Evolutionary conservation across 2,329 filamentous ascomycete genomes (phyloP).

Genomic region (Sporothrix sp.): DNA sequence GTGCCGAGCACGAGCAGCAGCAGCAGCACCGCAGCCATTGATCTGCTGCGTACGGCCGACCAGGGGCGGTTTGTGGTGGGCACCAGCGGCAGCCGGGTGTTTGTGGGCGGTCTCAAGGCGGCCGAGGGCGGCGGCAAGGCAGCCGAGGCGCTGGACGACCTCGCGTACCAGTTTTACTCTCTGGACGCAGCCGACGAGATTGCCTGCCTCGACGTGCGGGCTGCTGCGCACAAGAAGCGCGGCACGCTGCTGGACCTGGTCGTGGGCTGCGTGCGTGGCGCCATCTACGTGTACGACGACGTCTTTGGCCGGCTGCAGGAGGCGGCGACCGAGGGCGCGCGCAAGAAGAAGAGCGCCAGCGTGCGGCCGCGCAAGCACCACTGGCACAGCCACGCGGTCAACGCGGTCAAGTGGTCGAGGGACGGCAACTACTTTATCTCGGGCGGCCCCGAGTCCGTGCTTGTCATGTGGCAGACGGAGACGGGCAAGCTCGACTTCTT

Average conservation of each 20-base stretch:
- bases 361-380: slow-evolving; percentile 61
- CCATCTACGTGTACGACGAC: slow-evolving; percentile 74
- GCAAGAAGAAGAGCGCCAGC: slow-evolving; percentile 34
- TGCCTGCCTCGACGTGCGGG: slow-evolving; percentile 55
- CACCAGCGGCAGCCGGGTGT: slow-evolving; percentile 42
- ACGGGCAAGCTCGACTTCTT: slow-evolving; percentile 74
- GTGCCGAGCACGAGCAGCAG: background rate
- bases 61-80: slow-evolving; percentile 51
- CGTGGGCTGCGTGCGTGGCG: slow-evolving; percentile 66
- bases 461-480: slow-evolving; percentile 89
- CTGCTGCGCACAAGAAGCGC: slow-evolving; percentile 26
- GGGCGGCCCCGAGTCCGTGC: slow-evolving; percentile 77
- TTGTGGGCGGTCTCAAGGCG: slow-evolving; percentile 45
- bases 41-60: slow-evolving; percentile 38
- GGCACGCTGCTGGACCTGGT: slow-evolving; percentile 47
- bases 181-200: slow-evolving; percentile 55
- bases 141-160: slow-evolving; percentile 29
- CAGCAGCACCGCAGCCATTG: slow-evolving; percentile 25
- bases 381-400: slow-evolving; percentile 82
- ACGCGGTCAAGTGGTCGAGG: slow-evolving; percentile 78
- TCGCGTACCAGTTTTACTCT: slow-evolving; percentile 47
- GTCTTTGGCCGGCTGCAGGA: slow-evolving; percentile 49
- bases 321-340: slow-evolving; percentile 28
- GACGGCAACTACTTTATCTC: slow-evolving; percentile 95
- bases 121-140: slow-evolving; percentile 23